Evolutionary conservation across 306 rosid species (phyloP).

Genomic region (Bauhinia variegata): DNA sequence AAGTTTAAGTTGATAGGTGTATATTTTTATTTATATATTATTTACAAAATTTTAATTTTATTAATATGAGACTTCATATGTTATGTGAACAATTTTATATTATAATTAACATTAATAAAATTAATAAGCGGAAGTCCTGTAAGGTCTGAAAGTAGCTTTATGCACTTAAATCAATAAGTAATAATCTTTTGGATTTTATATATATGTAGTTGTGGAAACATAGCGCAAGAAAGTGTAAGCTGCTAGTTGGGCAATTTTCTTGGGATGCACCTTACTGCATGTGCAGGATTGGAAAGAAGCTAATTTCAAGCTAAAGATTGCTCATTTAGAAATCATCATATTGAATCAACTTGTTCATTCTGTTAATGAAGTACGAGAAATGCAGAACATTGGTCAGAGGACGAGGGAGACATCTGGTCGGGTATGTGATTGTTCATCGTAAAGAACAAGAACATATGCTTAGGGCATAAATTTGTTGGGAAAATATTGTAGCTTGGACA

Average conservation of each 20-base stretch:
- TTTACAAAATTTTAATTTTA: too few relatives aligned
- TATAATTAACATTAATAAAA: too few relatives aligned
- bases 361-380: constrained; percentile 13
- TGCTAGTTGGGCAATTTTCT: constrained; percentile 38
- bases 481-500: constrained; percentile 15
- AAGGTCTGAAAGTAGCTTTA: too few relatives aligned
- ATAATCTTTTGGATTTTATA: too few relatives aligned
- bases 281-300: constrained; percentile 37
- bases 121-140: too few relatives aligned
- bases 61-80: too few relatives aligned
- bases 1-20: too few relatives aligned
- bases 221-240: neutral
- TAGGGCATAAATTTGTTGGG: constrained; percentile 23
- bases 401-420: constrained; percentile 38
- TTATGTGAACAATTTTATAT: too few relatives aligned
- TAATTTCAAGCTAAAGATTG: constrained; percentile 47
- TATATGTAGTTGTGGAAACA: too few relatives aligned
- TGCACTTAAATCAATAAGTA: too few relatives aligned
- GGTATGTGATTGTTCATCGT: constrained; percentile 16
- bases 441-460: constrained; percentile 33
- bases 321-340: constrained; percentile 11
- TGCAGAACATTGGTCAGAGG: constrained; percentile 27
- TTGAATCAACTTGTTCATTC: constrained; percentile 16
- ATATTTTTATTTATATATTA: too few relatives aligned
- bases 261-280: constrained; percentile 34